phyloP scores from a whole-genome alignment of 177 flowering plant genomes.

The Telopea speciosissima region DNA sequence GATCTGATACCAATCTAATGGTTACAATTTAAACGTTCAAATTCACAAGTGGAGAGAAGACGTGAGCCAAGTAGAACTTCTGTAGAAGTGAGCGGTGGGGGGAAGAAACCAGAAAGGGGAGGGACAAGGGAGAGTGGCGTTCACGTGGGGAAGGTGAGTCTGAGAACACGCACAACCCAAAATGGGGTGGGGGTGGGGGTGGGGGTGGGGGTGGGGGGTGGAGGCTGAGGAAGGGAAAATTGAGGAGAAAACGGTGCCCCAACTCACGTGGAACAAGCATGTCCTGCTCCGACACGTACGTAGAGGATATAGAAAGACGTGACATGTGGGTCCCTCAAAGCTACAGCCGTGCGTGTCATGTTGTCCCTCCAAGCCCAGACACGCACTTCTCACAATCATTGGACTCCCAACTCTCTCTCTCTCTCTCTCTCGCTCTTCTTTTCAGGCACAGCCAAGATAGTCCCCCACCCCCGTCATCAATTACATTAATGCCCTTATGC shows the following conservation, averaged over 20 bases:
- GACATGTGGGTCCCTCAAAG: slow-evolving; percentile 19
- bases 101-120: not conserved
- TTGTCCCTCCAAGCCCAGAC: slow-evolving; percentile 43
- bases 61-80: slow-evolving; percentile 1
- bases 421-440: not conserved
- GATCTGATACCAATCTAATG: not conserved
- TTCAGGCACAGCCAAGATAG: slow-evolving; percentile 13
- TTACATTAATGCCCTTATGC: not conserved
- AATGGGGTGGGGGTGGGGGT: no score
- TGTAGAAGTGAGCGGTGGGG: not conserved
- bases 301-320: not conserved
- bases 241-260: slow-evolving; percentile 10
- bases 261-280: slow-evolving; percentile 50
- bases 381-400: slow-evolving; percentile 33
- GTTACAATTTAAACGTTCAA: not conserved
- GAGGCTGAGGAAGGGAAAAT: no score
- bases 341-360: slow-evolving; percentile 37
- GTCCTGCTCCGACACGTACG: slow-evolving; percentile 35
- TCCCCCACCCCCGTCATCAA: not conserved
- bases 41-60: not conserved
- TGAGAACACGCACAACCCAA: no score
- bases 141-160: slow-evolving; percentile 38
- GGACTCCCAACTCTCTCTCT: slow-evolving; percentile 8
- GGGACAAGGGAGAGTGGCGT: slow-evolving; percentile 33
- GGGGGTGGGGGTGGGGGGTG: no score